Evolutionary conservation across 2,329 filamentous ascomycete genomes (phyloP).

Genomic region (Trichoderma koningii): DNA sequence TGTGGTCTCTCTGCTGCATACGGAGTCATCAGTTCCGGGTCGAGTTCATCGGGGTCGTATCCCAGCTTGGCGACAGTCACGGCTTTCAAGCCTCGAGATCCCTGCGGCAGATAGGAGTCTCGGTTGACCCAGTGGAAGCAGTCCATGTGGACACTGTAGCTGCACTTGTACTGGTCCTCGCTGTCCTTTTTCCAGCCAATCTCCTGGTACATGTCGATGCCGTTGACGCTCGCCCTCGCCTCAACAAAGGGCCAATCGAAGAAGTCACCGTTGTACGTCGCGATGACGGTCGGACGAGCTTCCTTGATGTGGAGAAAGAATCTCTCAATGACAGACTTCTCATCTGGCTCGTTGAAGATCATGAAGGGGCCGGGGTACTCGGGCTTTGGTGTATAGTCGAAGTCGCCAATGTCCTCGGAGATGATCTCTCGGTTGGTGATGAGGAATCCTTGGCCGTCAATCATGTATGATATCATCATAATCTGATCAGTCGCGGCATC

Average conservation of each 20-base stretch:
- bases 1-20: slow-evolving; percentile 89
- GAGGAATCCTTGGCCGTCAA: slow-evolving; percentile 94
- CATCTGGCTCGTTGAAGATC: slow-evolving; percentile 97
- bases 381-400: slow-evolving; percentile 96
- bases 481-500: slow-evolving; percentile 93
- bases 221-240: slow-evolving; percentile 85
- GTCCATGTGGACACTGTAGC: slow-evolving; percentile 97
- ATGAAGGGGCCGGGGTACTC: slow-evolving; percentile 95
- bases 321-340: slow-evolving; percentile 81
- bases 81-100: slow-evolving; percentile 94
- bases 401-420: slow-evolving; percentile 94
- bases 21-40: slow-evolving; percentile 95
- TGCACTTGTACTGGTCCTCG: slow-evolving; percentile 95
- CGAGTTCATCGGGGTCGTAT: slow-evolving; percentile 96
- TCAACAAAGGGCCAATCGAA: slow-evolving; percentile 99
- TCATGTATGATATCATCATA: slow-evolving; percentile 99
- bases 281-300: slow-evolving; percentile 90
- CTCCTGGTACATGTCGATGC: slow-evolving; percentile 99
- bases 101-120: slow-evolving; percentile 96
- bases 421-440: slow-evolving; percentile 98
- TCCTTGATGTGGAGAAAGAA: slow-evolving; percentile 98
- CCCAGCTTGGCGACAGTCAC: slow-evolving; percentile 97
- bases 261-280: slow-evolving; percentile 99
- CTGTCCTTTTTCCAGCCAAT: slow-evolving; percentile 95
- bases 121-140: slow-evolving; percentile 99